Evolutionary conservation across 148 eudicot species (phyloP), one percentile per base, ranked within the genome.

Genomic region (Camellia granthamiana): DNA sequence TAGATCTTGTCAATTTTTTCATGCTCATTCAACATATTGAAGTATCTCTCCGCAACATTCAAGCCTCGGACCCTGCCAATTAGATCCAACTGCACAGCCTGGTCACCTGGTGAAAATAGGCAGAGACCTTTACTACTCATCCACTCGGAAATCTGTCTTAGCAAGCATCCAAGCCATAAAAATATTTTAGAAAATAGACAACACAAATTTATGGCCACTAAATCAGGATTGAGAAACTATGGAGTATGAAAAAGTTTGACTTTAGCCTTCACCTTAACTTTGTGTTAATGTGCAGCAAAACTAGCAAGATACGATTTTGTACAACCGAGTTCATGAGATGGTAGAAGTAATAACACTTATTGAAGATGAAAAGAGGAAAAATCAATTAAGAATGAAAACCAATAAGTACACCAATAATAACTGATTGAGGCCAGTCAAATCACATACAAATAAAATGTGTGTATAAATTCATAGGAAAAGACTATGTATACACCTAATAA

Each of bases 141-240:
- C 93, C 93, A 90, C 81, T 88, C 91, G 15, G 90, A 84, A 70
- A 90, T 82, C 93, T 90, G 87, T 81, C 30, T 6, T 46, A 41
- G 77, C 72, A 68, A 81, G 63, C 62, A 83, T 68, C 79, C 72
- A 41, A 47, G 19, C 46, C 73, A 69, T 23, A 21, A 42, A 7
- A 7, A 1, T 43, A 44, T 7, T 43, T 18, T 5, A 69, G 8
- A 23, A 69, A 44, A n/a, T 21, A 62, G 65, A n/a, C 19, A 62
- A 62, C 4, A 16, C 2, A 8, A 62, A 23, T 8, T 19, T n/a
- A 62, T 4, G 12, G 65, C 8, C 65, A 62, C 23, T 19, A 62
- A n/a, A 62, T 62, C 65, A 62, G 19, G 8, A 10, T 14, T 10
- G 61, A 58, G 16, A 58, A 7, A 58, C 13, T 58, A 58, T 10